Conservation (phyloP, 805 yeast genomes). For the Allodekkera sacchari region DNA sequence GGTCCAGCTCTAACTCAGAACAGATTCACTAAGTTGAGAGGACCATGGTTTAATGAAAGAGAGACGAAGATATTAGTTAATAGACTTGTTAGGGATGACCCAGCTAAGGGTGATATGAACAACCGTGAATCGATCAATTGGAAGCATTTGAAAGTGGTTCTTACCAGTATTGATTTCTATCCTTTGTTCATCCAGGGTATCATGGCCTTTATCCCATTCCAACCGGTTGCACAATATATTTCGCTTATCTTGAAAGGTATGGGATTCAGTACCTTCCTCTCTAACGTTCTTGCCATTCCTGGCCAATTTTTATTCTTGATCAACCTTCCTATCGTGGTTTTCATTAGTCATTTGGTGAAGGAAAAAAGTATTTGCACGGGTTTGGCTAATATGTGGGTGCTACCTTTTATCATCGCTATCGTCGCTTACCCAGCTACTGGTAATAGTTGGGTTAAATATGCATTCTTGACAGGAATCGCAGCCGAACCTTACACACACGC, state of each 20-base stretch:
- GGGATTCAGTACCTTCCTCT: slow-evolving; percentile 42
- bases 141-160: slow-evolving; percentile 15
- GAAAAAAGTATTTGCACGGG: slow-evolving; percentile 46
- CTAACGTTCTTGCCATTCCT: slow-evolving; percentile 44
- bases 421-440: slow-evolving; percentile 7
- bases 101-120: slow-evolving; percentile 55
- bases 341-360: slow-evolving; percentile 26
- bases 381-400: slow-evolving; percentile 35
- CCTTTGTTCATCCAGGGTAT: slow-evolving; percentile 40
- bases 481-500: slow-evolving; percentile 36
- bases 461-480: slow-evolving; percentile 13
- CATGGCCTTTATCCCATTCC: slow-evolving; percentile 25
- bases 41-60: slow-evolving; percentile 38
- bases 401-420: slow-evolving; percentile 9
- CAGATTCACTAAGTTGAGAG: slow-evolving; percentile 17
- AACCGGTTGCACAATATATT: slow-evolving; percentile 31
- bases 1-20: slow-evolving; percentile 27
- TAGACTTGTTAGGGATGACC: slow-evolving; percentile 54
- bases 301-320: slow-evolving; percentile 25
- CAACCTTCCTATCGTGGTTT: slow-evolving; percentile 22
- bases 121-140: slow-evolving; percentile 43
- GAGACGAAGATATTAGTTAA: slow-evolving; percentile 53
- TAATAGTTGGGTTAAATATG: slow-evolving; percentile 12
- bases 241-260: slow-evolving; percentile 36
- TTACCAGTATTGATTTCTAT: slow-evolving; percentile 41